Conservation (phyloP, 305 asterid genomes). For the Plantago lanceolata region DNA sequence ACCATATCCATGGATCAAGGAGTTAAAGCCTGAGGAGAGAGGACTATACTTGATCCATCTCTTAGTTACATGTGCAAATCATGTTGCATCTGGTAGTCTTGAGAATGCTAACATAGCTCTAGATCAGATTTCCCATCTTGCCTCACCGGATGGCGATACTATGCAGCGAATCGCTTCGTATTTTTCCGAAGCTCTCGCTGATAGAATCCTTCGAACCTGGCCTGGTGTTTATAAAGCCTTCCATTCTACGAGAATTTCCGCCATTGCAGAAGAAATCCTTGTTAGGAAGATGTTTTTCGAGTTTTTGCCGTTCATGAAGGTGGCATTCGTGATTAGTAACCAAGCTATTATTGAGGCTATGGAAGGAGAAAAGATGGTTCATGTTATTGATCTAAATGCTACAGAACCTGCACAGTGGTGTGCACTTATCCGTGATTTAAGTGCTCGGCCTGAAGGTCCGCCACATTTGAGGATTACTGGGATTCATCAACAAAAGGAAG, state of each 20-base stretch:
- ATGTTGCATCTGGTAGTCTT: conserved; percentile 67
- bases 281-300: conserved; percentile 72
- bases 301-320: conserved; percentile 68
- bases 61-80: conserved; percentile 75
- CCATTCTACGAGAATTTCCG: conserved; percentile 43
- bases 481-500: conserved; percentile 63
- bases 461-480: conserved; percentile 88
- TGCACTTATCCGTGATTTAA: conserved; percentile 69
- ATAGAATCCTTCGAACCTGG: conserved; percentile 73
- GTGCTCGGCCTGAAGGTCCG: conserved; percentile 96
- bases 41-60: conserved; percentile 78
- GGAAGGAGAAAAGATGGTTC: conserved; percentile 95
- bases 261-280: conserved; percentile 56
- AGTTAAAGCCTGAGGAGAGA: conserved; percentile 82
- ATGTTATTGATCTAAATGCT: conserved; percentile 69
- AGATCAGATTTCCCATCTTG: conserved; percentile 81
- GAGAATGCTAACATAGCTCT: conserved; percentile 84
- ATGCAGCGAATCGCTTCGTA: conserved; percentile 93
- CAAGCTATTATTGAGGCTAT: conserved; percentile 87
- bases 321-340: conserved; percentile 67
- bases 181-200: conserved; percentile 79
- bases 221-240: conserved; percentile 83
- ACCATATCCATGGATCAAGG: conserved; percentile 78
- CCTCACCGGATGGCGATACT: conserved; percentile 84
- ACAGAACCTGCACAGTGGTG: conserved; percentile 78